Percentiles rank a stretch among this genome's conserved stretches.
Conservation (phyloP, 768 basidiomycete species). For the Leccinellum albellum region DNA sequence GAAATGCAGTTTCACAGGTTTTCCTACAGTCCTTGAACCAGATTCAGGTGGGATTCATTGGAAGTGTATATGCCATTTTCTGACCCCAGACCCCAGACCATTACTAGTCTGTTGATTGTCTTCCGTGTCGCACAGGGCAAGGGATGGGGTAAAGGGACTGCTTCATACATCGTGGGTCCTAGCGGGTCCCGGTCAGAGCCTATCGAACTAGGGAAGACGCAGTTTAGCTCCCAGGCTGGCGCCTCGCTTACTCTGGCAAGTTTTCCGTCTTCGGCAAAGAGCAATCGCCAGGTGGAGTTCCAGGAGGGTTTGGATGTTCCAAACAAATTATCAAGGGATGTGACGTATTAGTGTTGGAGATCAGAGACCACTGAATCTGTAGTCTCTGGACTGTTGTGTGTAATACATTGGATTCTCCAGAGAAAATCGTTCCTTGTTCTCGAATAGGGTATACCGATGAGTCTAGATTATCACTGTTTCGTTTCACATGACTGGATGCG, state of each 20-base stretch:
- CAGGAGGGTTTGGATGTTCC: neutral
- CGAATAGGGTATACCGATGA: no score
- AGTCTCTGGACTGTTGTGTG: no score
- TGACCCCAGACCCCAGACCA: neutral
- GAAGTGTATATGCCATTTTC: neutral
- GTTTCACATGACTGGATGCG: no score
- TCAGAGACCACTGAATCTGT: no score
- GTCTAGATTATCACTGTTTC: no score
- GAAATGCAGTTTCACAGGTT: neutral
- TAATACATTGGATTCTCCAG: no score
- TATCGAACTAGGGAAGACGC: neutral
- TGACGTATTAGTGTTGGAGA: neutral
- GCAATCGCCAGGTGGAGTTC: neutral
- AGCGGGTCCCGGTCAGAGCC: neutral
- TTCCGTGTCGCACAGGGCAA: neutral
- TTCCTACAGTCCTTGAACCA: neutral
- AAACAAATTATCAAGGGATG: neutral
- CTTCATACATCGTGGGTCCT: neutral
- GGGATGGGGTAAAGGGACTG: neutral
- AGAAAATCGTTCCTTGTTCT: no score
- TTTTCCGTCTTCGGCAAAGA: neutral
- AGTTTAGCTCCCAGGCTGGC: neutral
- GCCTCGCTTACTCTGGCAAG: neutral
- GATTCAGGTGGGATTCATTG: neutral
- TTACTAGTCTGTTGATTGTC: neutral